Base-by-base conservation (phyloP, 192 early-diverging fungal species). In the Backusella australiensis region DNA sequence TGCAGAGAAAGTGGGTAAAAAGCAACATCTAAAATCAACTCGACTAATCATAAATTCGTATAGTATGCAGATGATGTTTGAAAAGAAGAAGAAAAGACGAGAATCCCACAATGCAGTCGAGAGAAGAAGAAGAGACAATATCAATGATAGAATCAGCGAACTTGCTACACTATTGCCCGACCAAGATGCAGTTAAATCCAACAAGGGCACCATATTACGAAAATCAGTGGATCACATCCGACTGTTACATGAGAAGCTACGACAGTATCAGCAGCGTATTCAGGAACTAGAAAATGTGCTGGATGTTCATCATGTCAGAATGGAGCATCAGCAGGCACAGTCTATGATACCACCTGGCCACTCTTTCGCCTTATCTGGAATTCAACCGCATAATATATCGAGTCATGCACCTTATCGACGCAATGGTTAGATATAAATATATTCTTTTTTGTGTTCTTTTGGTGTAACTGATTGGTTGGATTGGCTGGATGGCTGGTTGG, bases 101-200 rank as follows among this genome's bases (percentile, higher is more conserved):
- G 97, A 98, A 86, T 96, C 95, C 41, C 97, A 99, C 85, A 99
- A 99, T 79, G 94, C 95, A 79, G 97, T 99, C 21, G 97, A 99
- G 81, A 87, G 97, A 53, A 92, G 97, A 65, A 87, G 97, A 34
- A 90, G 96, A 56, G 97, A 99, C 80, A 96, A 96, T 82, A 99
- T 99, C 86, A 99, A 99, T 78, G 97, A 97, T 83, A 94, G 95
- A 77, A 99, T 99, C 73, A 92, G 89, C 39, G 97, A 99, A 75
- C 86, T 99, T 46, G 89, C 86, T 29, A 88, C 88, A 8, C 81
- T 99, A 63, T 85, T 99, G 59, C 97, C 97, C 35, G 95, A 97
- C 75, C 80, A 83, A 15, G 74, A 73, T 46, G 90, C 90, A 74
- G 91, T 90, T 75, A 99, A 97, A 79, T 92, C 93, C 34, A 97